Evolutionary conservation across 1,139 yeast genomes (phyloP).

Genomic region (Lodderomyces jiufengensis): DNA sequence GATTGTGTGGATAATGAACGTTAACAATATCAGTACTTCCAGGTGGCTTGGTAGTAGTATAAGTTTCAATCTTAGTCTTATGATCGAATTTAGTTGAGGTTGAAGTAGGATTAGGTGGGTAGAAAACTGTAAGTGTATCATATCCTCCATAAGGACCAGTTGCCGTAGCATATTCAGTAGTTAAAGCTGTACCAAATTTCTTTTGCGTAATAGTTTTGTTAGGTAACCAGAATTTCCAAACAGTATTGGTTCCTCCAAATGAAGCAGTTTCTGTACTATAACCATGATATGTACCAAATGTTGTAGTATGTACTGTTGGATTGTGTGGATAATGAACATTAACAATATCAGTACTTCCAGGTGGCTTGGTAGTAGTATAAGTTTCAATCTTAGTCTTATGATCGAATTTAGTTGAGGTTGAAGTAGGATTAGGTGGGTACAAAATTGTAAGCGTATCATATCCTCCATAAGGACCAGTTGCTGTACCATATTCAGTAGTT

Average conservation of each 20-base stretch:
- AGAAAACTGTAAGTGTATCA: slow-evolving; percentile 18
- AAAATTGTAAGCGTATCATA: slow-evolving; percentile 18
- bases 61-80: slow-evolving; percentile 6
- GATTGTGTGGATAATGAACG: slow-evolving; percentile 13
- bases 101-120: slow-evolving; percentile 15
- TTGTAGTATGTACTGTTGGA: slow-evolving; percentile 14
- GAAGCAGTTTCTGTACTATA: slow-evolving; percentile 10
- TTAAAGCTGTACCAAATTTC: slow-evolving; percentile 8
- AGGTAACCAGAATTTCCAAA: slow-evolving; percentile 16
- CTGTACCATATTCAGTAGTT: slow-evolving; percentile 6
- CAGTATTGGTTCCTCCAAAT: slow-evolving; percentile 7
- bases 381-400: slow-evolving; percentile 4
- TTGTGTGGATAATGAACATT: slow-evolving; percentile 17
- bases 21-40: slow-evolving; percentile 15
- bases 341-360: slow-evolving; percentile 17
- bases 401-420: slow-evolving; percentile 12
- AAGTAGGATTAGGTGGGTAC: slow-evolving; percentile 14
- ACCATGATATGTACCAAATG: slow-evolving; percentile 9
- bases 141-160: slow-evolving; percentile 13
- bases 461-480: slow-evolving; percentile 7
- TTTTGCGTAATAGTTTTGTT: slow-evolving; percentile 10
- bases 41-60: slow-evolving; percentile 5
- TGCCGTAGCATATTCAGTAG: slow-evolving; percentile 11
- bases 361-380: slow-evolving; percentile 12
- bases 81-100: slow-evolving; percentile 14